Evolutionary conservation across 2,329 filamentous ascomycete genomes (phyloP).

Genomic region (Chaetomiaceae sp.): DNA sequence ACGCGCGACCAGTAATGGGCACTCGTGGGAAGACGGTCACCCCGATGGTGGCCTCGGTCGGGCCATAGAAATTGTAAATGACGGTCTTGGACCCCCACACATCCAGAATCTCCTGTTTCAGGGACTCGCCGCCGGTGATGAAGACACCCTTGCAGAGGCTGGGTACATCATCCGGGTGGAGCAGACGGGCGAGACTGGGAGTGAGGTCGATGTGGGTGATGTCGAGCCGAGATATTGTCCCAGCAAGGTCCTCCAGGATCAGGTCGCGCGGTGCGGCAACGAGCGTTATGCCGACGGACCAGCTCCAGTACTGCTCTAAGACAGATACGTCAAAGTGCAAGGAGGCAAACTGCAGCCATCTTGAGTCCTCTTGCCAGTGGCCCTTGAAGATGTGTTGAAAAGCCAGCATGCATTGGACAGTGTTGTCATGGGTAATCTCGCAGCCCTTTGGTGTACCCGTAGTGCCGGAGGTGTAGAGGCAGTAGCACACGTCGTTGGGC

Average conservation of each 20-base stretch:
- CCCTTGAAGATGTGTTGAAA: slow-evolving; percentile 73
- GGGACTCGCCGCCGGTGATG: slow-evolving; percentile 83
- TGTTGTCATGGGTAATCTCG: slow-evolving; percentile 81
- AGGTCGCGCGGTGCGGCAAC: slow-evolving; percentile 78
- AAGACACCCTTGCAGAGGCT: slow-evolving; percentile 78
- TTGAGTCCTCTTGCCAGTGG: slow-evolving; percentile 68
- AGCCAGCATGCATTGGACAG: slow-evolving; percentile 82
- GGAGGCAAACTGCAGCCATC: slow-evolving; percentile 89
- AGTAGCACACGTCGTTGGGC: slow-evolving; percentile 65
- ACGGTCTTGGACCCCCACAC: slow-evolving; percentile 74
- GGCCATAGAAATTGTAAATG: slow-evolving; percentile 90
- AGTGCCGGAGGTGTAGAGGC: slow-evolving; percentile 82
- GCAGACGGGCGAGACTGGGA: slow-evolving; percentile 73
- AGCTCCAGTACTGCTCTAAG: slow-evolving; percentile 92
- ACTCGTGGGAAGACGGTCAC: slow-evolving; percentile 87
- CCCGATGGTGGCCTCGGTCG: slow-evolving; percentile 89
- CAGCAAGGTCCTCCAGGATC: slow-evolving; percentile 76
- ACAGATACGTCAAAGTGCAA: slow-evolving; percentile 95
- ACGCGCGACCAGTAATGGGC: slow-evolving; percentile 68
- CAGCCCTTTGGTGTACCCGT: slow-evolving; percentile 86
- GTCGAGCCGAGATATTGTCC: slow-evolving; percentile 62
- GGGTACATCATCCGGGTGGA: slow-evolving; percentile 76
- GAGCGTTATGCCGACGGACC: slow-evolving; percentile 83
- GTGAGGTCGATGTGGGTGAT: slow-evolving; percentile 93
- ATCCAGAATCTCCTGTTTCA: slow-evolving; percentile 86